Conservation (phyloP, 176 grass and related monocot species). For the Raddia distichophylla region DNA sequence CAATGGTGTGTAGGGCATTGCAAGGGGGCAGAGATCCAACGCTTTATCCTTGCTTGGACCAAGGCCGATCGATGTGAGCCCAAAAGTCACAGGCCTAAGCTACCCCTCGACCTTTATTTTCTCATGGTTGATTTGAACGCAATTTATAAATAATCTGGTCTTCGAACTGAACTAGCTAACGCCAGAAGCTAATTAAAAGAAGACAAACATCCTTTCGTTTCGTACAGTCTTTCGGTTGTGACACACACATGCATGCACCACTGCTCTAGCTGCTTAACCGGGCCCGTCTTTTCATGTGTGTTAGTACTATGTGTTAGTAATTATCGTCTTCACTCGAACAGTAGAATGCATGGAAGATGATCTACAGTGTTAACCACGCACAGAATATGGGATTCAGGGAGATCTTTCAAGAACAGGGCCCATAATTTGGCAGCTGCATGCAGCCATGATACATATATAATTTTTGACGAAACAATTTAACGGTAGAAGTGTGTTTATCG, state of each 20-base stretch:
- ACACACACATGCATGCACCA: not conserved
- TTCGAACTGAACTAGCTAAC: not conserved
- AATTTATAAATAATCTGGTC: not conserved
- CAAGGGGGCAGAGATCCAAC: not conserved
- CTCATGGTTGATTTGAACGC: not conserved
- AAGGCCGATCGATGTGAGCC: not conserved
- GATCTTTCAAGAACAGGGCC: not conserved
- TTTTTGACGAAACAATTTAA: no score
- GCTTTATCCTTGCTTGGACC: not conserved
- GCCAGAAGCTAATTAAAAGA: not conserved
- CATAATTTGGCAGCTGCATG: no score
- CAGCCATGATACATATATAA: no score
- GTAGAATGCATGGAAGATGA: not conserved
- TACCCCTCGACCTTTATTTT: not conserved
- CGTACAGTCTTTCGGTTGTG: not conserved
- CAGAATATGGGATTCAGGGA: not conserved
- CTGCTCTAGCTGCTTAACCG: not conserved
- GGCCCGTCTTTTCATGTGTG: not conserved
- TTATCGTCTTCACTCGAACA: not conserved
- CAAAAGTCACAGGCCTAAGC: not conserved
- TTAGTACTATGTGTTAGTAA: not conserved
- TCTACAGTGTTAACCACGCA: not conserved
- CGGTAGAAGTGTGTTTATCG: no score
- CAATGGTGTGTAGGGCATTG: not conserved
- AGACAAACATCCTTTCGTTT: conserved; percentile 11